Evolutionary conservation across 768 basidiomycete species (phyloP).

Genomic region (Mycena kentingensis): DNA sequence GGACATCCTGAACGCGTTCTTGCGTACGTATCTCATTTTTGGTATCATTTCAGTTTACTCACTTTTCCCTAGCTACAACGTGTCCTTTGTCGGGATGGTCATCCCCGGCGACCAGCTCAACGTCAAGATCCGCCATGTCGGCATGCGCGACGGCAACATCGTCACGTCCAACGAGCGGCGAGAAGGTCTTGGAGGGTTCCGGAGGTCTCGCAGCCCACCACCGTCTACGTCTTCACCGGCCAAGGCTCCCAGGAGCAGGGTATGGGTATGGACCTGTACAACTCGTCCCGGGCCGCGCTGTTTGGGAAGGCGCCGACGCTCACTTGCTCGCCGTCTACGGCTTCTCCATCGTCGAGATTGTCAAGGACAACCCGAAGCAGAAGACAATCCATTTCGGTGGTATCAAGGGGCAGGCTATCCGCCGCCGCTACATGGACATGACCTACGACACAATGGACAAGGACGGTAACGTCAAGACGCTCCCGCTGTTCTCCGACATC

Average conservation of each 20-base stretch:
- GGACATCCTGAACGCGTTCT: too few relatives aligned
- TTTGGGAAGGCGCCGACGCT: conserved; percentile 90
- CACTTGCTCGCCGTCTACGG: conserved; percentile 93
- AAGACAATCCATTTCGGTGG: conserved; percentile 55
- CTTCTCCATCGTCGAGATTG: conserved; percentile 97
- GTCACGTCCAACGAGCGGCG: too few relatives aligned
- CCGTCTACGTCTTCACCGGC: conserved; percentile 95
- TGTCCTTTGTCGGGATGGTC: conserved; percentile 92
- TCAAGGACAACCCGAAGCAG: conserved; percentile 93
- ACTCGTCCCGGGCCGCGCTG: conserved; percentile 88
- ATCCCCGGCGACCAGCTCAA: too few relatives aligned
- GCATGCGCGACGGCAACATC: too few relatives aligned
- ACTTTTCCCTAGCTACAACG: conserved; percentile 67
- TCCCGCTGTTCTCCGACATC: conserved; percentile 95
- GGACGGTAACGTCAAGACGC: conserved; percentile 92
- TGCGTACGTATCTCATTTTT: conserved; percentile 30
- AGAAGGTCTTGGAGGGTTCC: conserved; percentile 90
- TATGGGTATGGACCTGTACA: conserved; percentile 99
- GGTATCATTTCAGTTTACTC: conserved; percentile 3
- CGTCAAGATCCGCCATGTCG: too few relatives aligned
- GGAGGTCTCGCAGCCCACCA: conserved; percentile 87
- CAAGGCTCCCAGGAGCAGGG: conserved; percentile 97
- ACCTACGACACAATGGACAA: conserved; percentile 96
- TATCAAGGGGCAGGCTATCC: conserved; percentile 97
- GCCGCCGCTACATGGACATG: conserved; percentile 99